Evolutionary conservation across 169 alveolate species (phyloP).

Genomic region (Plasmodium chabaudi): DNA sequence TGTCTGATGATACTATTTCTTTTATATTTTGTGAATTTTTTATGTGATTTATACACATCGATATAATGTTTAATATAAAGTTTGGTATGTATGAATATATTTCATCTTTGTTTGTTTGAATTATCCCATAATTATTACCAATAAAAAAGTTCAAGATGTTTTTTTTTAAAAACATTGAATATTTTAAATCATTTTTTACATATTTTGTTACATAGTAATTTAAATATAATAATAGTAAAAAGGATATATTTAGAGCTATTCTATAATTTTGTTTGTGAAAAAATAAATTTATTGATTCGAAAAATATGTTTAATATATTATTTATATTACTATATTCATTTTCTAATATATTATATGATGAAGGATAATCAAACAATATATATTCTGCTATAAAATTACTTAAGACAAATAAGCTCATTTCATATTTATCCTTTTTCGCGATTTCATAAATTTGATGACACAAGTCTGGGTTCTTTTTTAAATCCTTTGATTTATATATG

Average conservation of each 20-base stretch:
- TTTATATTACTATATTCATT: constrained; percentile 53
- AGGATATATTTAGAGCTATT: constrained; percentile 53
- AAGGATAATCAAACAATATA: constrained; percentile 47
- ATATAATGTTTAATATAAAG: constrained; percentile 47
- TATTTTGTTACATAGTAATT: constrained; percentile 71
- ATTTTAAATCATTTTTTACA: constrained; percentile 42
- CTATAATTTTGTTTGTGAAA: constrained; percentile 59
- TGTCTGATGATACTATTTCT: background rate
- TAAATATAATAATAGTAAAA: constrained; percentile 58
- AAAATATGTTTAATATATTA: constrained; percentile 70
- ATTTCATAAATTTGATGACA: constrained; percentile 36
- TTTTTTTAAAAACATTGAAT: constrained; percentile 38
- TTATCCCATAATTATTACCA: constrained; percentile 49
- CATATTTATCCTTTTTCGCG: constrained; percentile 70
- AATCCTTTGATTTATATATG: constrained; percentile 17
- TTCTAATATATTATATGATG: constrained; percentile 46
- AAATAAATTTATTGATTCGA: constrained; percentile 57
- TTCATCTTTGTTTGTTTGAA: constrained; percentile 38
- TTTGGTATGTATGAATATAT: constrained; percentile 67
- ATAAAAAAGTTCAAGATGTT: constrained; percentile 50
- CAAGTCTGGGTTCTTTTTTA: constrained; percentile 22
- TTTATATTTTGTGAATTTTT: constrained; percentile 36
- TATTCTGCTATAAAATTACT: constrained; percentile 65
- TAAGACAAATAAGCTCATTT: constrained; percentile 59
- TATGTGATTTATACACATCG: constrained; percentile 56